Percentiles rank a stretch among this genome's conserved stretches.
These are phyloP conservation scores for Eucalyptus sp. DNA, from an alignment of 345 rosid genomes.

Conservation along the genomic window DNA sequence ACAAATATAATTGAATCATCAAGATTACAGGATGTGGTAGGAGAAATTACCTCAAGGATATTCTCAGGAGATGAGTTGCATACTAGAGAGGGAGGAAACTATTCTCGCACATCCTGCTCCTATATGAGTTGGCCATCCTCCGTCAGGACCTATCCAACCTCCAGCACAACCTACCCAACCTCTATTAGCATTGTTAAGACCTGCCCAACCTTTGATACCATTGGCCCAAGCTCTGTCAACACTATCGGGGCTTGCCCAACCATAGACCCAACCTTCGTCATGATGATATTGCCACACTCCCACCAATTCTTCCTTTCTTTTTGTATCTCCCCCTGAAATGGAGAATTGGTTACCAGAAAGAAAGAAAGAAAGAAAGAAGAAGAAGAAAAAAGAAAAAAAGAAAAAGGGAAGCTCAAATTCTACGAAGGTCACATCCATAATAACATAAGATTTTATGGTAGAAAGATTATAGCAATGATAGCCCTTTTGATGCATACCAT, in stretches of 20 bases:
- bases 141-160: neutral
- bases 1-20: neutral
- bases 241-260: rapidly evolving
- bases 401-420: neutral
- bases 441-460: neutral
- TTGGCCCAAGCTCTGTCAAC: neutral
- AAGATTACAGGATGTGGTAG: neutral
- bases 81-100: neutral
- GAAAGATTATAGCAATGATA: neutral
- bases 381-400: neutral
- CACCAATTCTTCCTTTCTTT: neutral
- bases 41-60: neutral
- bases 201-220: neutral
- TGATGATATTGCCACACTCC: neutral
- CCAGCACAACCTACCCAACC: neutral
- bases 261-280: neutral
- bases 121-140: neutral
- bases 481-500: neutral
- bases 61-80: neutral
- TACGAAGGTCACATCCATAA: neutral
- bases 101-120: neutral
- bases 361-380: too few relatives aligned
- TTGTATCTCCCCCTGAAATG: neutral
- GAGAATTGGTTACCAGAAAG: neutral
- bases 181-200: neutral